phyloP scores from a whole-genome alignment of 495 filamentous ascomycete genomes.

The Glutinoglossum americanum region DNA sequence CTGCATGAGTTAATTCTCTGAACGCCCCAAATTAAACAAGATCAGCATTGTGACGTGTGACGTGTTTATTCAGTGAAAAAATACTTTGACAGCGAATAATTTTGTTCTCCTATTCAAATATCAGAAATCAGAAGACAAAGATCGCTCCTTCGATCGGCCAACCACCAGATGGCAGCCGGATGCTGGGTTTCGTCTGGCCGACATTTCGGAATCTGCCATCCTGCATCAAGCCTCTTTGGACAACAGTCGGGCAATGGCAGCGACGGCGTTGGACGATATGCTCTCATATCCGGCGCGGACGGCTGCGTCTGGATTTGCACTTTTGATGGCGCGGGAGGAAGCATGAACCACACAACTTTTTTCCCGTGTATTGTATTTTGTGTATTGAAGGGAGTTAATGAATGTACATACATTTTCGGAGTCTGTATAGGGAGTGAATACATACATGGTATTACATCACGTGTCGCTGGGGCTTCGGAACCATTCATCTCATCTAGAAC shows the following conservation, averaged over 20 bases:
- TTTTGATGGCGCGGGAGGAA: not conserved
- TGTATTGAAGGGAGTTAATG: not conserved
- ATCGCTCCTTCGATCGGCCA: not conserved
- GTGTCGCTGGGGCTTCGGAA: not conserved
- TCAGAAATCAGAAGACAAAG: not conserved
- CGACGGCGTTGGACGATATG: not conserved
- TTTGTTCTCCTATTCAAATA: not conserved
- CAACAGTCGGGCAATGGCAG: not conserved
- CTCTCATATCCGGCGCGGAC: not conserved
- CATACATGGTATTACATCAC: not conserved
- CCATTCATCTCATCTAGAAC: not conserved
- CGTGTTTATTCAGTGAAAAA: not conserved
- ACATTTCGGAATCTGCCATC: not conserved
- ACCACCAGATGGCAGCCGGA: not conserved
- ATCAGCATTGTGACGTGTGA: not conserved
- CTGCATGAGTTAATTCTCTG: constrained; percentile 85
- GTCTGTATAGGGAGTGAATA: no score
- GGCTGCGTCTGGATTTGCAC: not conserved
- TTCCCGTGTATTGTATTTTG: not conserved
- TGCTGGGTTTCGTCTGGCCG: not conserved
- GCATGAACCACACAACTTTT: not conserved
- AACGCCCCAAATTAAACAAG: constrained; percentile 12
- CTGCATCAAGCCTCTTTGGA: not conserved
- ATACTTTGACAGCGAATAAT: not conserved
- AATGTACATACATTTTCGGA: not conserved